Evolutionary conservation across 2,329 filamentous ascomycete species (phyloP), one percentile per base, ranked within the genome.

Genomic region (Pseudocercospora musae): DNA sequence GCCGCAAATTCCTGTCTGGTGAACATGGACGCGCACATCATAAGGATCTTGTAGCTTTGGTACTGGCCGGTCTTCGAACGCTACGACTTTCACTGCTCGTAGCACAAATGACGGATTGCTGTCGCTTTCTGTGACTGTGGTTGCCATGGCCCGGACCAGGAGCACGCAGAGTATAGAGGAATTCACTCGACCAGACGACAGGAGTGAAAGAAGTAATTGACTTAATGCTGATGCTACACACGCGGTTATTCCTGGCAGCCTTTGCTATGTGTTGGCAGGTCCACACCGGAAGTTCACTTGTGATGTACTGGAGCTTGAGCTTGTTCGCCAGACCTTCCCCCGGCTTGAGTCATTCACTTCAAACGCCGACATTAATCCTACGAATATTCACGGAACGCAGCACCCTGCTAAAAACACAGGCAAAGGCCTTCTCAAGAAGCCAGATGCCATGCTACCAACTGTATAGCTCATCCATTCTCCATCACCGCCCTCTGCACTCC

Each of bases 1-100:
- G 60, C 91, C 91, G 79, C 91, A 95, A 77, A 95, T 93, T 70
- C 91, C 91, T 1, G 91, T 95, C 80, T 89, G 93, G 78, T 88
- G 88, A 68, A 93, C 82, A 72, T 89, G 86, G 59, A 95, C 87
- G 69, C 93, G 83, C 65, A 94, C 90, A 75, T 93, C 87, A 79
- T 91, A 83, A 11, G 85, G 81, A 46, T 68, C 64, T 64, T 84
- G 76, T 68, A 94, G 79, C 61, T 84, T 76, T 37, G 91, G 91
- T 61, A 91, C 78, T 7, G 90, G 89, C n/a, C 87, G 85, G 72
- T 92, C 87, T 77, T 87, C 86, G 77, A 87, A 94, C 64, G 81
- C 78, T 68, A 94, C 88, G 70, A 90, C 84, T 74, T 87, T 83
- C 66, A 87, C 82, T 66, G 88, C 87, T 78, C 91, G 86, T 69